Evolutionary conservation across 495 filamentous ascomycete species (phyloP), one percentile per base, ranked within the genome.

Genomic region (Hypoxylon perforatum): DNA sequence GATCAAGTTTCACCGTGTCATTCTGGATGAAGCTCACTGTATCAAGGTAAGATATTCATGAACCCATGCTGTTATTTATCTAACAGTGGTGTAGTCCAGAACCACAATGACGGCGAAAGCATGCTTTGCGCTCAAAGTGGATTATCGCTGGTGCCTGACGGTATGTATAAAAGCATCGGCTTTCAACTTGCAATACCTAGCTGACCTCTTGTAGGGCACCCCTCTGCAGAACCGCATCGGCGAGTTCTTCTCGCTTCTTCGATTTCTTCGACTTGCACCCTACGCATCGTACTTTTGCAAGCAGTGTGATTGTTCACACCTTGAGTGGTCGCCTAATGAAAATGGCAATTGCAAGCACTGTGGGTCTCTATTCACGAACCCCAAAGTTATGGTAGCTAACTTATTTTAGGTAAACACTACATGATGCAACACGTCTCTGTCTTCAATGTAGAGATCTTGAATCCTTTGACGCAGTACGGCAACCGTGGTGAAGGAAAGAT

Each of bases 221-320:
- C 95, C 95, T 0, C 86, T 98, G 9, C 95, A 97, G 70, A 97
- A 97, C 73, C 90, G 95, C 30, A 97, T 98, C 68, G 95, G 94
- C 54, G 95, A 99, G 71, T 95, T 98, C 78, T 97, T 97, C 74
- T 97, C 95, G 3, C 83, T 98, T 3, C 80, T 99, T 30, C 90
- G 94, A 2, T 99, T 99, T 74, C 83, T 99, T 28, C 88, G 94
- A 75, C 83, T 97, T 41, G 82, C 82, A 8, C 95, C 95, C 3
- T 97, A 97, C 74, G 90, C 94, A 2, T 92, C 89, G 75, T 97
- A 99, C 75, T 91, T 96, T 68, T 99, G 95, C 83, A 92, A 91
- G 69, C 76, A 84, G 25, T 99, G 95, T 72, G 69, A 84, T 11
- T 99, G 95, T 72, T 82, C 89, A 38, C 83, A 86, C 19, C 81